Base-by-base conservation (phyloP, 2,329 filamentous ascomycete species). In the Tolypocladium album region DNA sequence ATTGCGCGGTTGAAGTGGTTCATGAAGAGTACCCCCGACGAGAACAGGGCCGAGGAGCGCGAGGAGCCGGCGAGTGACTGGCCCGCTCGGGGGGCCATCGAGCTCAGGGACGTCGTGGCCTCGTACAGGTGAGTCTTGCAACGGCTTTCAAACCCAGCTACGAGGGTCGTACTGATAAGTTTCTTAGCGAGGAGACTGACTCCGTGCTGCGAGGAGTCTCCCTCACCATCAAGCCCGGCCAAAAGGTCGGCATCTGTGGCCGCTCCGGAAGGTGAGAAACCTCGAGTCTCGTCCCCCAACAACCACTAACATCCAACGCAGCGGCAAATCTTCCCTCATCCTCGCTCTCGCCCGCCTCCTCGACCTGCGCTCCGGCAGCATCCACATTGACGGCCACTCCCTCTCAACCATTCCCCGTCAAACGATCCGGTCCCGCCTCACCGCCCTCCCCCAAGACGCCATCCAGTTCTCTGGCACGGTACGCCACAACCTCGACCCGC, bases 201-300 rank as follows among this genome's bases (percentile, higher is more conserved):
- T 58, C 63, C 0, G 64, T 68, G 0, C 36, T 71, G 0, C 56
- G 56, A 0, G 56, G 65, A 2, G 55, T 70, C 2, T 64, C 64
- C 6, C 59, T 72, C 1, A 47, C 42, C 0, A 60, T 71, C 6
- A 50, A 65, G 4, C 66, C 75, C 0, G 78, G 79, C 0, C 72
- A 78, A 61, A 81, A 79, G 47, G 70, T 83, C 4, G 79, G 75
- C 7, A 71, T 83, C 7, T 80, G 78, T 58, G 81, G 81, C 2
- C 77, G 80, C 0, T 81, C 77, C 7, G 80, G 80, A 31, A 66
- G 63, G 60, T 63, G 61, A 57, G n/a, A 1, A 27, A 22, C 53
- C 22, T 50, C 11, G 15, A 20, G 9, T 31, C 47, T 27, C 47
- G 20, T 27, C 22, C 7, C 47, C 3, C 7, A 31, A 7, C 7